A percentile compares a stretch with the other conserved stretches of the same genome.
phyloP scores from a whole-genome alignment of 2,329 filamentous ascomycete genomes.

The Sporothrix euskadiensis region DNA sequence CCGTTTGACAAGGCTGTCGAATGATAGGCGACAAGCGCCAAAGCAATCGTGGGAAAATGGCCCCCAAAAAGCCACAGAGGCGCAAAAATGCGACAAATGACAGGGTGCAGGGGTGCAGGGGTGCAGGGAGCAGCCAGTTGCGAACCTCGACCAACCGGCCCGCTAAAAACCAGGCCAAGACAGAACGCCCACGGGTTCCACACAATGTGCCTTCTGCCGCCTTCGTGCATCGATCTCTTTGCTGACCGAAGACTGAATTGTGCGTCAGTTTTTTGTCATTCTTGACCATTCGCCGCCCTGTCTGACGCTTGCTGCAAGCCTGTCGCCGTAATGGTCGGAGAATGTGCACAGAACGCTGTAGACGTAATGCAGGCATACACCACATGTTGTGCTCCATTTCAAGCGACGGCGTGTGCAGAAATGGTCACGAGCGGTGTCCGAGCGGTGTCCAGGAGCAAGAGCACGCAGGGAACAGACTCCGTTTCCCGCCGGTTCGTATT shows the following conservation, averaged over 20 bases:
- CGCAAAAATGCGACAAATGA: background rate
- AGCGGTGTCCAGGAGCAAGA: background rate
- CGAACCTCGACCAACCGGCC: conserved; percentile 1
- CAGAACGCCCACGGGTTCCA: background rate
- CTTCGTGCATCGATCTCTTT: background rate
- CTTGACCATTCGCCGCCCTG: background rate
- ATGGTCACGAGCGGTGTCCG: background rate
- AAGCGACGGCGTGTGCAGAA: background rate
- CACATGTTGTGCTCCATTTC: background rate
- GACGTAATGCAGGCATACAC: background rate
- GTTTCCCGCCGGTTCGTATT: background rate
- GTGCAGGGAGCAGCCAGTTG: background rate
- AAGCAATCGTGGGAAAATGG: conserved; percentile 3
- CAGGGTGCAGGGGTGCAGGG: background rate
- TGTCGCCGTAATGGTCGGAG: background rate
- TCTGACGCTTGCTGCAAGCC: background rate
- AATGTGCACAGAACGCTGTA: background rate
- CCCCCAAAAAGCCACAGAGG: background rate
- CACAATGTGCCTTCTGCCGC: background rate
- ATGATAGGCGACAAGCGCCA: background rate
- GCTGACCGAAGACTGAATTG: background rate
- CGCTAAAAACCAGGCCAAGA: background rate
- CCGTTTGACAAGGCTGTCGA: conserved; percentile 12
- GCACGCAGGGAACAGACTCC: background rate
- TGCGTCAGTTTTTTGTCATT: background rate